phyloP scores from a whole-genome alignment of 345 rosid species.

The Bruguiera gymnorhiza region DNA sequence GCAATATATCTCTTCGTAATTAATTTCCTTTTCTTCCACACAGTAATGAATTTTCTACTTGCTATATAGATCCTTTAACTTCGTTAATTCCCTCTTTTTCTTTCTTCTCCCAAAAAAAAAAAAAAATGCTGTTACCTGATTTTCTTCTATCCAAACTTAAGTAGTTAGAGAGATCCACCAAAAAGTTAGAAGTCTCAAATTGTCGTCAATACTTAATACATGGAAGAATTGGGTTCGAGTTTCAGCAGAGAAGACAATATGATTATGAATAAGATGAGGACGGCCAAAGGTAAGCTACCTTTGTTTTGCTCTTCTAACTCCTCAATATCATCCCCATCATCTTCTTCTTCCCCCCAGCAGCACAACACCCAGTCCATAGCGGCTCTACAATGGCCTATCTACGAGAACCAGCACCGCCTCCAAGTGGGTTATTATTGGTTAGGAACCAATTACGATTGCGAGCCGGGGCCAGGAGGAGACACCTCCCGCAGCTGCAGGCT shows the following conservation, averaged over 20 bases:
- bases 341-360: constrained; percentile 9
- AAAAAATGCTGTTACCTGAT: too few relatives aligned
- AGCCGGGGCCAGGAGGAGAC: constrained; percentile 20
- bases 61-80: too few relatives aligned
- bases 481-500: not conserved
- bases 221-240: constrained; percentile 30
- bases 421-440: constrained; percentile 37
- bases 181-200: too few relatives aligned
- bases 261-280: constrained; percentile 16
- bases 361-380: not conserved
- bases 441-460: constrained; percentile 20
- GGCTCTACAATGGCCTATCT: constrained; percentile 6
- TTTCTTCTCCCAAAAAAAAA: too few relatives aligned
- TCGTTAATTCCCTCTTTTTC: too few relatives aligned
- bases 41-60: too few relatives aligned
- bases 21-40: too few relatives aligned
- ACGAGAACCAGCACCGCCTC: constrained; percentile 3
- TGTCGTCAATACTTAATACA: not conserved
- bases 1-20: too few relatives aligned
- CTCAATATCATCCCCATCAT: constrained; percentile 2
- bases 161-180: constrained; percentile 22
- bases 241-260: constrained; percentile 26
- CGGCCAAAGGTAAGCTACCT: constrained; percentile 13
- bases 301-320: constrained; percentile 29
- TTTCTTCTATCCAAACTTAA: constrained; percentile 4